Evolutionary conservation across 2,329 filamentous ascomycete species (phyloP), one percentile per base, ranked within the genome.

Genomic region (Neonectria punicea): DNA sequence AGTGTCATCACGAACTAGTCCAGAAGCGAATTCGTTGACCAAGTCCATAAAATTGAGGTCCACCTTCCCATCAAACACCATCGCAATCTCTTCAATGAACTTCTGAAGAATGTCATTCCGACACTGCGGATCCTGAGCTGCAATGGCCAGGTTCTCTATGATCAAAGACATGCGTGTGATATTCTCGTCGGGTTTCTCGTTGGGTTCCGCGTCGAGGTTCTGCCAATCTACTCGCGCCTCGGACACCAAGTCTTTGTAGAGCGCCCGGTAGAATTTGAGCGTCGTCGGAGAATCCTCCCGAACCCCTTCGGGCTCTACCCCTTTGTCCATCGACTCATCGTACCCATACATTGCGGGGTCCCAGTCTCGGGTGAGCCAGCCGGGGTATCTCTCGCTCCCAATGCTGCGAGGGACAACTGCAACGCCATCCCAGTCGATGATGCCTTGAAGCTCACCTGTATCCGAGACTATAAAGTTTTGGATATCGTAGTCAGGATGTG

Each of bases 341-440:
- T 65, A 71, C 0, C 64, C 63, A 14, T 70, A 71, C 57, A 64
- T 67, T 11, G 61, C 36, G 10, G 63, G 61, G 41, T 70, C 67
- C 67, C 67, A 71, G 32, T 70, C 69, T 18, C 67, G 65, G 25
- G 64, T 70, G 16, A 71, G 58, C 66, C 65, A 70, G 1, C 46
- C 32, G 4, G 67, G 67, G 25, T 70, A 71, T 28, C 53, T 43
- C 7, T 58, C 54, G 28, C 74, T 75, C 5, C 74, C 76, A 30
- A 75, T 8, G 28, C 49, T 68, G 6, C 68, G 70, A 16, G 77
- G 74, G 14, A 70, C 64, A 7, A 68, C 62, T 16, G 54, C 60
- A 6, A 75, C 66, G 9, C 68, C 70, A 41, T 76, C 74, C 76
- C 75, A 78, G 63, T 76, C 75, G 41, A 78, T 74, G 9, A 78